Conservation (phyloP, 2,329 filamentous ascomycete species). For the Neurospora sp. region DNA sequence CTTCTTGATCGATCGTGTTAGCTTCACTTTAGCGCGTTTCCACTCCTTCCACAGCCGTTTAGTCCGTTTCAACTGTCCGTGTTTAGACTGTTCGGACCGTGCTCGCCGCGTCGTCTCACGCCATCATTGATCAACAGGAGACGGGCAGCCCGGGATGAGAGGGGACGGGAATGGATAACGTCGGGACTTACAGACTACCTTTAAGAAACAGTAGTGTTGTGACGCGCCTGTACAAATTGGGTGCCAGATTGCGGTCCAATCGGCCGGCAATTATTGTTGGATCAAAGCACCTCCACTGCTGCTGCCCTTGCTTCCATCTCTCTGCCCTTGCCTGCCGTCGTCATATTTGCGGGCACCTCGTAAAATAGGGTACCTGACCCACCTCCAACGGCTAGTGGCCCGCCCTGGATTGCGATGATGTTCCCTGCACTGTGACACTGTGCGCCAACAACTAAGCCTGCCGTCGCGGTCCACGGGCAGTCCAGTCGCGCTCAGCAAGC, state of each 20-base stretch:
- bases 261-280: neutral
- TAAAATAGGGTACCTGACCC: neutral
- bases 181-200: neutral
- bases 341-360: neutral
- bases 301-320: neutral
- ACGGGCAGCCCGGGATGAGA: neutral
- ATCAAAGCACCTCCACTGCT: neutral
- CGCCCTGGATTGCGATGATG: neutral
- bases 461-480: neutral
- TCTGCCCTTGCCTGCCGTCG: neutral
- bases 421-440: neutral
- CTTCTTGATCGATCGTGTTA: neutral
- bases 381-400: neutral
- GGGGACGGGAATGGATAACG: neutral
- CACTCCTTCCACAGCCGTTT: neutral
- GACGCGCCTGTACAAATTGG: neutral
- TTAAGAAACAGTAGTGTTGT: neutral
- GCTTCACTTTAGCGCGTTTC: neutral
- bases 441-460: neutral
- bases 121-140: neutral
- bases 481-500: neutral
- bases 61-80: neutral
- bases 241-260: neutral
- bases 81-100: neutral
- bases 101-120: neutral